These are phyloP conservation scores for Vanderwaltozyma verrucispora DNA, from an alignment of 805 yeast genomes.

Conservation along the genomic window DNA sequence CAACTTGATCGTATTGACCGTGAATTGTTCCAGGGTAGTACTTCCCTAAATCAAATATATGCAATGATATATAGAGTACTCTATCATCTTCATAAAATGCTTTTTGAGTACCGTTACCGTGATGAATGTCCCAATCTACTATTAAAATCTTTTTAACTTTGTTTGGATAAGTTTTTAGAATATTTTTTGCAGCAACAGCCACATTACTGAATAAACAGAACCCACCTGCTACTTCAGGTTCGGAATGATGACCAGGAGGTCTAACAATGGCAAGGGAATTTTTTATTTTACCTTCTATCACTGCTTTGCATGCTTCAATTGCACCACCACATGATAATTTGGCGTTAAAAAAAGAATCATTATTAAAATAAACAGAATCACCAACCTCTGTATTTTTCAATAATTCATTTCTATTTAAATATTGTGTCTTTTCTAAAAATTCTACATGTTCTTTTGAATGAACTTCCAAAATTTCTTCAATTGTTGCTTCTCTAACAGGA, in stretches of 20 bases:
- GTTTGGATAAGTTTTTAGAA: slow-evolving; percentile 76
- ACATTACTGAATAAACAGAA: slow-evolving; percentile 93
- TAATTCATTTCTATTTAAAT: slow-evolving; percentile 67
- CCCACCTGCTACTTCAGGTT: slow-evolving; percentile 94
- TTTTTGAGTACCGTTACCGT: slow-evolving; percentile 96
- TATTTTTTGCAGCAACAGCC: slow-evolving; percentile 89
- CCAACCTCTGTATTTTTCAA: slow-evolving; percentile 80
- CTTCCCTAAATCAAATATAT: slow-evolving; percentile 82
- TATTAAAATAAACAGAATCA: slow-evolving; percentile 90
- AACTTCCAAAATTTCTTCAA: slow-evolving; percentile 76
- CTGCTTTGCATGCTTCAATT: slow-evolving; percentile 91
- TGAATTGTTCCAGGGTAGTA: slow-evolving; percentile 90
- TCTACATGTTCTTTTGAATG: slow-evolving; percentile 74
- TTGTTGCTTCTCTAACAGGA: slow-evolving; percentile 81
- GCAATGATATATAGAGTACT: slow-evolving; percentile 83
- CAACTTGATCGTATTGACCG: slow-evolving; percentile 72
- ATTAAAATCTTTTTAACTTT: slow-evolving; percentile 73
- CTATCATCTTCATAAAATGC: slow-evolving; percentile 83
- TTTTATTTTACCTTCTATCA: slow-evolving; percentile 83
- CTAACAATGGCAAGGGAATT: slow-evolving; percentile 90
- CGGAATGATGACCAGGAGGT: slow-evolving; percentile 99
- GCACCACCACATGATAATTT: slow-evolving; percentile 93
- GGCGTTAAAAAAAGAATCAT: slow-evolving; percentile 79
- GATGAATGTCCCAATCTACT: slow-evolving; percentile 97
- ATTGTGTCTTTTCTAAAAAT: slow-evolving; percentile 62